Percentiles rank a stretch among this genome's conserved stretches.
Conservation (phyloP, 2,329 filamentous ascomycete species). For the Diplocarpon mali region DNA sequence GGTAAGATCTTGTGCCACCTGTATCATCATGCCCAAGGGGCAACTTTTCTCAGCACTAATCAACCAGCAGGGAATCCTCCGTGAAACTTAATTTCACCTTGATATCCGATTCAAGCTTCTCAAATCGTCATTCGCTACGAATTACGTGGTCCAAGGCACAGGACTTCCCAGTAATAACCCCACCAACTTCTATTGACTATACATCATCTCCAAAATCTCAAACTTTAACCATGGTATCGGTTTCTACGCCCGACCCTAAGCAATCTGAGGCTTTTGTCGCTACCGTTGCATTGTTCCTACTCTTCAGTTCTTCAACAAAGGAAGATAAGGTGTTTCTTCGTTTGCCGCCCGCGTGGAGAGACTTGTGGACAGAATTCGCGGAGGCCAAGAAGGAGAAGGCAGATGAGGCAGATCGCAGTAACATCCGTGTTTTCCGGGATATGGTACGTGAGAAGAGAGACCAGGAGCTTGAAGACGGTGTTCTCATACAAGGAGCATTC, state of each 20-base stretch:
- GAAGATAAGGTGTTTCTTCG: constrained; percentile 79
- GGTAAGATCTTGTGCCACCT: constrained; percentile 34
- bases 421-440: constrained; percentile 56
- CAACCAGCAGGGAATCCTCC: constrained; percentile 44
- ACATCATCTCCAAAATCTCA: constrained; percentile 37
- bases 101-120: constrained; percentile 63
- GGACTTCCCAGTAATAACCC: constrained; percentile 33
- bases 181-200: constrained; percentile 23
- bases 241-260: constrained; percentile 62
- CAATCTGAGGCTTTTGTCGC: constrained; percentile 85
- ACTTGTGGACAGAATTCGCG: constrained; percentile 73
- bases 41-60: constrained; percentile 5
- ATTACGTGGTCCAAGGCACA: constrained; percentile 73
- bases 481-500: constrained; percentile 69
- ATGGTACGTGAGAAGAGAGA: constrained; percentile 59
- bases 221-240: constrained; percentile 59
- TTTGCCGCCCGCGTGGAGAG: constrained; percentile 70
- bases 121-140: constrained; percentile 62
- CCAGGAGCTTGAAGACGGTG: constrained; percentile 59
- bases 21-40: background rate
- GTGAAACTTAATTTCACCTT: constrained; percentile 57
- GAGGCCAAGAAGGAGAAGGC: constrained; percentile 57
- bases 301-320: constrained; percentile 66
- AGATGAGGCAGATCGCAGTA: constrained; percentile 59
- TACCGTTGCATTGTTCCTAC: constrained; percentile 68